phyloP scores from a whole-genome alignment of 2,329 filamentous ascomycete species.

The Penicillium italicum region DNA sequence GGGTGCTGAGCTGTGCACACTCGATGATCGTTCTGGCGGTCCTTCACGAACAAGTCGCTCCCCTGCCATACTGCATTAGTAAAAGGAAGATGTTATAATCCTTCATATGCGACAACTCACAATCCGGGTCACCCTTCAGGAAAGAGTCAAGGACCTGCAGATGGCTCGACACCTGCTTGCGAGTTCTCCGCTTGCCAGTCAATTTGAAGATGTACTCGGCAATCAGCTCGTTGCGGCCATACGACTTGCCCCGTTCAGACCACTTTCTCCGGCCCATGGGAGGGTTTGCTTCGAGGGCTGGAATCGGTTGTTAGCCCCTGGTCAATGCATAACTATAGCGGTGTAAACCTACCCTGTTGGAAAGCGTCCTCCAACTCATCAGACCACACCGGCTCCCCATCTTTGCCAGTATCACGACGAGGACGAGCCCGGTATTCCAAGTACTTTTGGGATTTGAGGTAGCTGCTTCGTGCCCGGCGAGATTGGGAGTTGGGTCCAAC shows the following conservation, averaged over 20 bases:
- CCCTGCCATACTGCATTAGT: conserved; percentile 24
- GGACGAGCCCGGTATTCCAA: conserved; percentile 44
- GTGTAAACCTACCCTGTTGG: conserved; percentile 41
- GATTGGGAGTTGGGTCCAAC: conserved; percentile 28
- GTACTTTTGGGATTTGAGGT: conserved; percentile 44
- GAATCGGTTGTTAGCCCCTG: conserved; percentile 15
- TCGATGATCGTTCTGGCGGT: conserved; percentile 31
- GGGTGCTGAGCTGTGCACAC: conserved; percentile 30
- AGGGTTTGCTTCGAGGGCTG: conserved; percentile 52
- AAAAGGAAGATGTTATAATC: neutral
- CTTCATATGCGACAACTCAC: conserved; percentile 37
- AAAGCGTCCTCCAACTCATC: conserved; percentile 48
- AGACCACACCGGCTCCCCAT: conserved; percentile 46
- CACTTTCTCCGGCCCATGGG: conserved; percentile 58
- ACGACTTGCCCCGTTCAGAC: conserved; percentile 50
- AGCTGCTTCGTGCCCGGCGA: conserved; percentile 31
- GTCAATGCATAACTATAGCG: neutral
- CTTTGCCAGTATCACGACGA: conserved; percentile 42
- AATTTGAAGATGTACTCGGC: conserved; percentile 55
- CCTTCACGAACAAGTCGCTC: conserved; percentile 41
- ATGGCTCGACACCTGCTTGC: conserved; percentile 63
- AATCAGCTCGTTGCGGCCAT: conserved; percentile 61
- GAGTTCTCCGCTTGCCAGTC: conserved; percentile 51
- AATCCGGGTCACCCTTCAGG: conserved; percentile 51
- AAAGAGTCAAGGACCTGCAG: conserved; percentile 60